These are phyloP conservation scores for Pleodorina starrii DNA, from an alignment of 139 green algal species.

Conservation along the genomic window DNA sequence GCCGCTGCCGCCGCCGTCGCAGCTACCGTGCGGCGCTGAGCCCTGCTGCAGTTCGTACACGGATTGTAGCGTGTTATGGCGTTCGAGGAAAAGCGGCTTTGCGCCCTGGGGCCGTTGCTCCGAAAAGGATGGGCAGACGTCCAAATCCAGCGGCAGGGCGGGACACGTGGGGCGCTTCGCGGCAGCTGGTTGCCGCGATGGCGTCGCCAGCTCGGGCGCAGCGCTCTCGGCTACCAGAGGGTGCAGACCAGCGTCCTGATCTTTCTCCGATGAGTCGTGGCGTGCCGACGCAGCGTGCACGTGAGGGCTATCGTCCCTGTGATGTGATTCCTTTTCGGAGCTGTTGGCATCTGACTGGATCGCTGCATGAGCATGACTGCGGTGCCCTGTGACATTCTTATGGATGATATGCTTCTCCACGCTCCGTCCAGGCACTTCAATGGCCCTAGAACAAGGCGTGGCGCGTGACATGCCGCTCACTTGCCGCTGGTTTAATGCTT, in stretches of 20 bases:
- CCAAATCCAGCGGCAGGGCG: background rate
- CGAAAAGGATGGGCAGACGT: slow-evolving; percentile 10
- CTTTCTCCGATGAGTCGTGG: background rate
- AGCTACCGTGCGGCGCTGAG: no score
- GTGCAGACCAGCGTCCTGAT: background rate
- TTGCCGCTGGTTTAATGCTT: no score
- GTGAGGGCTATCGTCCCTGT: background rate
- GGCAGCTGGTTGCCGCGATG: background rate
- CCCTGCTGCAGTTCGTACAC: background rate
- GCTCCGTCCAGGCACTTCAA: background rate
- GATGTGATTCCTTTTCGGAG: background rate
- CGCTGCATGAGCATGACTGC: background rate
- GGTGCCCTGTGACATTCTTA: background rate
- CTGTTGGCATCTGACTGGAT: background rate
- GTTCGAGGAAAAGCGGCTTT: slow-evolving; percentile 7
- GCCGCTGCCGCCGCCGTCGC: no score
- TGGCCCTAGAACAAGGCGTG: background rate
- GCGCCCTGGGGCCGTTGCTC: background rate
- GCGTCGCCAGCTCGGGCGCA: background rate
- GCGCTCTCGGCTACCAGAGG: background rate
- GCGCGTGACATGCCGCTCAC: background rate
- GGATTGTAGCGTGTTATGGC: background rate
- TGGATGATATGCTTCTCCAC: background rate
- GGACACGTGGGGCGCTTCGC: background rate
- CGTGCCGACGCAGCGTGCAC: background rate